Base-by-base conservation (phyloP, 106 monocot species). In the Dendrobium nobile region DNA sequence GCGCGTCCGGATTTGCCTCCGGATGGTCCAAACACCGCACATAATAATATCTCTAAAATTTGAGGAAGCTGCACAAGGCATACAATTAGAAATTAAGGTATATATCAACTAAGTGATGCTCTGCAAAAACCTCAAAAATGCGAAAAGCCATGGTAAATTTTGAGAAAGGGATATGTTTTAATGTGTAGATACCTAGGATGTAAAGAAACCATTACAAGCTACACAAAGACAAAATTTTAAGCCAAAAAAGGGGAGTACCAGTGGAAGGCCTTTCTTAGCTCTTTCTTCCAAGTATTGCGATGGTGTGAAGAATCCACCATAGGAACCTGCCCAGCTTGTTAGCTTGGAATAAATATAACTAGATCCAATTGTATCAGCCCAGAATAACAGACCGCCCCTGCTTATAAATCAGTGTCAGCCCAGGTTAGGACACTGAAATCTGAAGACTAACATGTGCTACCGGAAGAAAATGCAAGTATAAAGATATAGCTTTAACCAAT, bases 351-450 rank as follows among this genome's bases (percentile, higher is more conserved):
- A 86, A 79, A 97, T 94, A 65, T 97, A 89, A 48, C 72, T 74
- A 56, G 94, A 77, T 48, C 97, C 97, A 79, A 97, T 37, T 55
- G 86, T 83, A 81, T 97, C 97, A 75, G 97, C 97, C 97, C 97
- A 97, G 81, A 94, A 94, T 7, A 97, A 82, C 84, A 94, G 65
- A 15, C 97, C 97, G 47, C 97, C 97, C 83, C 97, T 97, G 55
- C 80, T 85, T 8, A 84, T 59, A 47, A 78, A 73, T 11, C 51
- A 13, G 15, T 51, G 51, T 51, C 51, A 51, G 51, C 10, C 15
- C 13, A 51, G 51, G 45, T 45, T 8, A 45, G 4, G 45, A 45
- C 45, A 45, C 54, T 2, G 43, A 73, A 77, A 79, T 28, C 20
- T n/a, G 27, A 11, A 76, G 65, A 45, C 20, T 58, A 45, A 45